Evolutionary conservation across 139 green algal genomes (phyloP).

Genomic region (Medakamo hakoo): DNA sequence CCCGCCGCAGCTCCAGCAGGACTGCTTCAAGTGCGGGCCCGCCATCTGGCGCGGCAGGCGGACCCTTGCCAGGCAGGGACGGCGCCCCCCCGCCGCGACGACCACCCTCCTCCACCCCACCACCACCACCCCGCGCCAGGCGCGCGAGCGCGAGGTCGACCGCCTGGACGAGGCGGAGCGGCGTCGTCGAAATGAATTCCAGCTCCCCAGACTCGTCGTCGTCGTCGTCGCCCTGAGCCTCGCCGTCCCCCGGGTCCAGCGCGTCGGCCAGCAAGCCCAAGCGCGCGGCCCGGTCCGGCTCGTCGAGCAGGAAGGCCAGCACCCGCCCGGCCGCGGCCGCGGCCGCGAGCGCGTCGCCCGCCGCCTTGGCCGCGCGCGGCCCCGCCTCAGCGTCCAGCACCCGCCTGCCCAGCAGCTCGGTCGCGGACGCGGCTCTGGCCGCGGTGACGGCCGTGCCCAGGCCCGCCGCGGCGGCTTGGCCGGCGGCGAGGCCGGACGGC

Average conservation of each 20-base stretch:
- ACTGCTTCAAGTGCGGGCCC: not conserved
- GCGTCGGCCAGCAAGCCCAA: not conserved
- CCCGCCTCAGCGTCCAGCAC: not conserved
- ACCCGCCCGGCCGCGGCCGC: not conserved
- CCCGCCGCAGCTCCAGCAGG: not conserved
- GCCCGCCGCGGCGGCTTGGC: too few species aligned
- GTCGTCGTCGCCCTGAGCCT: too few species aligned
- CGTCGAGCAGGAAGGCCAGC: not conserved
- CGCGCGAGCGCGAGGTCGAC: not conserved
- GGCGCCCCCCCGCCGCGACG: not conserved
- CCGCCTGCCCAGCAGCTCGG: not conserved
- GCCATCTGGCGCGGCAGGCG: not conserved
- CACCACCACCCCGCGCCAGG: not conserved
- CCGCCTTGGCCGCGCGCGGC: too few species aligned
- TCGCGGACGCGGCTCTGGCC: not conserved
- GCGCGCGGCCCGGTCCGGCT: not conserved
- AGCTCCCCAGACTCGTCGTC: not conserved
- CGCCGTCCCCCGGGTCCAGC: not conserved
- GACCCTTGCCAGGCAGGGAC: not conserved
- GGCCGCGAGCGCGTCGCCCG: too few species aligned
- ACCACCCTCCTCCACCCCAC: too few species aligned
- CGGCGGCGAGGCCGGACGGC: not conserved
- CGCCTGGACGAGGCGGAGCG: not conserved
- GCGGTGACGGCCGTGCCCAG: not conserved
- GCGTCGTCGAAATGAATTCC: not conserved